Evolutionary conservation across 192 early-diverging fungal species (phyloP).

Genomic region (Entomortierella beljakovae): DNA sequence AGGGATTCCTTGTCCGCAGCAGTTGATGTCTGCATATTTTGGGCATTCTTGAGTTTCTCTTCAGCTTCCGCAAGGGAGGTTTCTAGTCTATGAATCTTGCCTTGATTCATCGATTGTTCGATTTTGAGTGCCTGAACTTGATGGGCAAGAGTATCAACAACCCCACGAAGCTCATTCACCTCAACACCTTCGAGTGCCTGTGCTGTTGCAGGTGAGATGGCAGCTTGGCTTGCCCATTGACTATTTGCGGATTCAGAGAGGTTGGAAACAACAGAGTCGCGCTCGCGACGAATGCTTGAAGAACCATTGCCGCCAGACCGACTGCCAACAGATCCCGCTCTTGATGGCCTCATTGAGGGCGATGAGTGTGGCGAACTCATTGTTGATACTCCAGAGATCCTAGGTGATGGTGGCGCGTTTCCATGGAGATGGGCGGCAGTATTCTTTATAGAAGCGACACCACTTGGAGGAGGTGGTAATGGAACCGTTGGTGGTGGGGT

Average conservation of each 20-base stretch:
- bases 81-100: constrained; percentile 56
- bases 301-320: neutral
- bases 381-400: constrained; percentile 21
- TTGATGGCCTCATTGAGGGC: constrained; percentile 14
- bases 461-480: constrained; percentile 22
- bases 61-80: constrained; percentile 59
- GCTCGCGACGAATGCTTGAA: constrained; percentile 17
- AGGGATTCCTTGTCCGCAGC: constrained; percentile 50
- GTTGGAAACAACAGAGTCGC: constrained; percentile 27
- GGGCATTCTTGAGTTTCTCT: constrained; percentile 44
- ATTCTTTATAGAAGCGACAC: constrained; percentile 6
- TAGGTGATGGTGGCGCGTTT: constrained; percentile 21
- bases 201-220: constrained; percentile 42
- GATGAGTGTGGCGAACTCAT: constrained; percentile 6
- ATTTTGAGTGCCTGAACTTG: constrained; percentile 51
- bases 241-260: constrained; percentile 7
- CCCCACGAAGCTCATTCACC: constrained; percentile 38
- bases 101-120: constrained; percentile 48
- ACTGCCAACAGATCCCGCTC: constrained; percentile 17
- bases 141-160: constrained; percentile 47
- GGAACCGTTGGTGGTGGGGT: constrained; percentile 37
- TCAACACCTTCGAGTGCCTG: constrained; percentile 50
- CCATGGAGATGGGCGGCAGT: constrained; percentile 17
- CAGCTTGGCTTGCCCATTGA: constrained; percentile 17
- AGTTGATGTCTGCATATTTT: constrained; percentile 49